Conservation (phyloP, 176 grass and related monocot species). For the Neostapfia colusana region DNA sequence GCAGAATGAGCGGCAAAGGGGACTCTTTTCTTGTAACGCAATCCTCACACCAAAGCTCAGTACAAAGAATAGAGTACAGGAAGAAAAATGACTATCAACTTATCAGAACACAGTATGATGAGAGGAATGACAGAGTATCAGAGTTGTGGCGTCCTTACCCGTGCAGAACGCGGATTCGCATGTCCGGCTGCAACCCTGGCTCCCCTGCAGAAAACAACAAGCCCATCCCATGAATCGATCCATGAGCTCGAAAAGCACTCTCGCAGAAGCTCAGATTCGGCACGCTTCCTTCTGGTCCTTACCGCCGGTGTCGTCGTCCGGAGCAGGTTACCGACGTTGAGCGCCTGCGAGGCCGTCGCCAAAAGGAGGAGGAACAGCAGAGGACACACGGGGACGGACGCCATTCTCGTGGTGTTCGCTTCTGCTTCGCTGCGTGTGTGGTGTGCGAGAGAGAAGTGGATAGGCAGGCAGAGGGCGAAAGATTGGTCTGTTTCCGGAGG, state of each 20-base stretch:
- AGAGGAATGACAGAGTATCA: too few relatives aligned
- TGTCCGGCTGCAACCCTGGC: constrained; percentile 66
- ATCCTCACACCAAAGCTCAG: too few relatives aligned
- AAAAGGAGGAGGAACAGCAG: constrained; percentile 39
- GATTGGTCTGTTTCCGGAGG: neutral
- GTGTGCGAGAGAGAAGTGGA: constrained; percentile 20
- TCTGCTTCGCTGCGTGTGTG: neutral
- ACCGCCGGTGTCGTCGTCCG: constrained; percentile 39
- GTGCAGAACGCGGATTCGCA: constrained; percentile 68
- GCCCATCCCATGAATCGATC: neutral
- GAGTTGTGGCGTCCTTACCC: constrained; percentile 33
- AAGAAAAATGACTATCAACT: too few relatives aligned
- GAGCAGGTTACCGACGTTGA: constrained; percentile 46
- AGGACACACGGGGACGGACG: constrained; percentile 26
- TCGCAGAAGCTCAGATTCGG: neutral
- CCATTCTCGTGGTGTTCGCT: constrained; percentile 18
- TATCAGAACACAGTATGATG: too few relatives aligned
- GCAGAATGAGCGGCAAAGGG: too few relatives aligned
- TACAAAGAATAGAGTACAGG: too few relatives aligned
- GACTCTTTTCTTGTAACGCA: too few relatives aligned
- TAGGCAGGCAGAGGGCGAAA: neutral
- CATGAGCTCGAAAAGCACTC: constrained; percentile 7
- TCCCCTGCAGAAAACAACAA: constrained; percentile 43
- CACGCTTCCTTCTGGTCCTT: neutral
- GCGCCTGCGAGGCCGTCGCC: constrained; percentile 29